A percentile compares a stretch with the other conserved stretches of the same genome.
Conservation (phyloP, 2,329 filamentous ascomycete genomes). For the Arthrobotrys entomopaga region DNA sequence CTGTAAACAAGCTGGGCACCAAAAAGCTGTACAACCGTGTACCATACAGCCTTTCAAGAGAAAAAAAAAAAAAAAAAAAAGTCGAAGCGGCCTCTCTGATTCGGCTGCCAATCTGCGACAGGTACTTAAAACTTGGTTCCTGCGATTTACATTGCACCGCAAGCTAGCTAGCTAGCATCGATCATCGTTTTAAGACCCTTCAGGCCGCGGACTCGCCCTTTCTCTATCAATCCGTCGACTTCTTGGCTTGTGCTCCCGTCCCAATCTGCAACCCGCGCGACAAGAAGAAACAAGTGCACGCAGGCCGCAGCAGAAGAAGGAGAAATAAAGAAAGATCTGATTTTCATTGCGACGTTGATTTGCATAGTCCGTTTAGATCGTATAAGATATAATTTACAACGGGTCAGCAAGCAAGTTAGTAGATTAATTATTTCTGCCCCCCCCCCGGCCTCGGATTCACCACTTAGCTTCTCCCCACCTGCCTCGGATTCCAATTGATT, state of each 20-base stretch:
- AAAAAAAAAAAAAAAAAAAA: too few species aligned
- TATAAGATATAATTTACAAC: constrained; percentile 12
- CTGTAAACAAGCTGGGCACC: constrained; percentile 24
- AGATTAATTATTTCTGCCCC: constrained; percentile 37
- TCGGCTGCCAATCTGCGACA: constrained; percentile 20
- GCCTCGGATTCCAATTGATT: constrained; percentile 36
- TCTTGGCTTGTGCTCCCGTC: constrained; percentile 16
- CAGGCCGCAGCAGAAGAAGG: too few species aligned
- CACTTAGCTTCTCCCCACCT: constrained; percentile 42
- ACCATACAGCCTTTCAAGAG: constrained; percentile 40
- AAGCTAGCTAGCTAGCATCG: constrained; percentile 19
- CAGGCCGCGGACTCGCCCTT: neutral
- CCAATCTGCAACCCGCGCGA: constrained; percentile 2
- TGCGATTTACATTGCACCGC: constrained; percentile 7
- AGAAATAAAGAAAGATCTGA: constrained; percentile 2
- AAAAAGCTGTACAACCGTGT: constrained; percentile 43
- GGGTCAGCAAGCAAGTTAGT: constrained; percentile 28
- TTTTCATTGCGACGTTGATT: constrained; percentile 40
- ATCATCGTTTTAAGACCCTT: constrained; percentile 14
- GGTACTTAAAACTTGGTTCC: constrained; percentile 25
- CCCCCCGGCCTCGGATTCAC: constrained; percentile 28
- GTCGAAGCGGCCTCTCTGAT: constrained; percentile 27
- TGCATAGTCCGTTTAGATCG: constrained; percentile 28
- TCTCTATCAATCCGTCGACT: constrained; percentile 3
- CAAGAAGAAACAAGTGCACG: neutral